These are phyloP conservation scores for Sutorius eximius DNA, from an alignment of 1,284 basidiomycete genomes.

Conservation along the genomic window DNA sequence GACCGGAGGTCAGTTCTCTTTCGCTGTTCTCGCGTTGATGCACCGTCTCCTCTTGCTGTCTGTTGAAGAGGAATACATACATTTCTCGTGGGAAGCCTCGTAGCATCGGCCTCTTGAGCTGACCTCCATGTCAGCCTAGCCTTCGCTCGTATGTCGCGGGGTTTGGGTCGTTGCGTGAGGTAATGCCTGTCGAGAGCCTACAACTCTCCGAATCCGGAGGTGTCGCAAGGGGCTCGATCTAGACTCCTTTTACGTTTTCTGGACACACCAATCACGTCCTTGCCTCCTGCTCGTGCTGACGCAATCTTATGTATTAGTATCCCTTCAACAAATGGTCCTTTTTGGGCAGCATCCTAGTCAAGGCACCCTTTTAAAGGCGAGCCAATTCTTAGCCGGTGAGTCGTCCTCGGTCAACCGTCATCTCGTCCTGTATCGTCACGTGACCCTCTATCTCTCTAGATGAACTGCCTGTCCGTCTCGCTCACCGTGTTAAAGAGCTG, in stretches of 20 bases:
- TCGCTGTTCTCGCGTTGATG: conserved; percentile 28
- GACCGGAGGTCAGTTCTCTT: conserved; percentile 72
- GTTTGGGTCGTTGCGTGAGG: neutral
- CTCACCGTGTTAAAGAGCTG: conserved; percentile 95
- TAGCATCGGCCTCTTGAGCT: neutral
- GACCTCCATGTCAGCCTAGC: neutral
- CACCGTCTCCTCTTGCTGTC: neutral
- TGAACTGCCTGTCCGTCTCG: conserved; percentile 88
- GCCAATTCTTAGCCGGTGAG: conserved; percentile 32
- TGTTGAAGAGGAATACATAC: neutral
- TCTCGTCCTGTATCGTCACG: conserved; percentile 45
- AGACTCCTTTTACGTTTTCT: neutral
- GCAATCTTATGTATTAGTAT: conserved; percentile 16
- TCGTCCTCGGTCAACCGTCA: neutral
- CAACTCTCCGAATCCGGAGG: neutral
- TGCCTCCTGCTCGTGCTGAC: conserved; percentile 9
- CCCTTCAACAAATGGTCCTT: conserved; percentile 37
- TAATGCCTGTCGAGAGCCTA: neutral
- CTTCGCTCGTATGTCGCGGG: neutral
- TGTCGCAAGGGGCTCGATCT: neutral
- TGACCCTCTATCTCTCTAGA: conserved; percentile 21
- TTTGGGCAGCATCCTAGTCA: conserved; percentile 37
- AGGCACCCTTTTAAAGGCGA: conserved; percentile 33
- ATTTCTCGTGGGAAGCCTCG: neutral
- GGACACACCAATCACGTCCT: neutral